Evolutionary conservation across 1,139 yeast species (phyloP), one percentile per base, ranked within the genome.

Genomic region (Yamadazyma conglobata): DNA sequence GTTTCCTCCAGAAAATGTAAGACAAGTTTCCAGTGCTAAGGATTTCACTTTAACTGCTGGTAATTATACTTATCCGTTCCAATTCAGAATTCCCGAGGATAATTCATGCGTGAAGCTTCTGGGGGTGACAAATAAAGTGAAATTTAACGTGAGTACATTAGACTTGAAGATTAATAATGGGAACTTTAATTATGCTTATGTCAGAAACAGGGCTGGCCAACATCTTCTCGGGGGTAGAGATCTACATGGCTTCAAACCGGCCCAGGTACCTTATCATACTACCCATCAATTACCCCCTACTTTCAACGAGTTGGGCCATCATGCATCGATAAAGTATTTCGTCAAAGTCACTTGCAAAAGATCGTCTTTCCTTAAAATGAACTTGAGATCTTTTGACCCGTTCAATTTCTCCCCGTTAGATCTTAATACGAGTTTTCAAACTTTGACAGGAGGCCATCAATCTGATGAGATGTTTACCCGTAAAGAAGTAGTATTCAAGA

Each of bases 21-120:
- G 75, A 9, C 48, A 60, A 24, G 73, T 70, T 2, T 62, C 76
- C 13, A 57, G 56, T 28, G 62, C 73, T 4, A 66, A 67, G 37
- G 78, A 74, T 32, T 78, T 71, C 49, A 78, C 85, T 0, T 56
- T 80, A 34, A 65, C 76, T 2, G 75, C 83, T 0, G 87, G 87
- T 0, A 62, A 62, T 20, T 77, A 80, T 47, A 46, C 58, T 2
- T 79, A 77, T 46, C 77, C 79, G 5, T 80, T 80, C 49, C 58
- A 60, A 27, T 74, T 80, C 47, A 59, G 55, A 38, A 55, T 80
- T 24, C 86, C 87, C 0, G 49, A 69, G 37, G 61, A 63, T 32
- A 64, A 64, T 32, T 57, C 70, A 12, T 79, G 86, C 51, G 57
- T 58, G 22, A 63, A 66, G 46, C 37, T 59, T 33, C 50, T 46